phyloP scores from a whole-genome alignment of 2,329 filamentous ascomycete species.

The Apiospora arundinis region DNA sequence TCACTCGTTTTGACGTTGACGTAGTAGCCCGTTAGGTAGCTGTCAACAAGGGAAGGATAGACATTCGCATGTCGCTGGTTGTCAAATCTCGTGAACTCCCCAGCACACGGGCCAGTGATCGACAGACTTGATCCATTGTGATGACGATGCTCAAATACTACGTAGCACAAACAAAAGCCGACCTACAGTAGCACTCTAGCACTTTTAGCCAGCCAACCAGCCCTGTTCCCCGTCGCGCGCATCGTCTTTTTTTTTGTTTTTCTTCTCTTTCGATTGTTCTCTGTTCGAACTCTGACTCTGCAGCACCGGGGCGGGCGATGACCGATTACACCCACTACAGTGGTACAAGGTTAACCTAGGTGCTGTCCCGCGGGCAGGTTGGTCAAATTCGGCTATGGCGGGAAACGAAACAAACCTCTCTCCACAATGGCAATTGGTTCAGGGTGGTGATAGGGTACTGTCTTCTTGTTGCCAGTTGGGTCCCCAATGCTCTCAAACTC shows the following conservation, averaged over 20 bases:
- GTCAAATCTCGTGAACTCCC: constrained; percentile 15
- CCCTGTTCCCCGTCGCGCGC: not conserved
- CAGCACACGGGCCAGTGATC: constrained; percentile 9
- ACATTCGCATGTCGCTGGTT: not conserved
- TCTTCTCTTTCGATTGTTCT: not conserved
- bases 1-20: not conserved
- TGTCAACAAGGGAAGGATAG: not conserved
- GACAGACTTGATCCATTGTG: constrained; percentile 2
- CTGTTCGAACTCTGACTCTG: not conserved
- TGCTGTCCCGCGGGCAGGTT: not conserved
- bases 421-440: not conserved
- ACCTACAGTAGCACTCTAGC: not conserved
- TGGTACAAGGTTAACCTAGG: not conserved
- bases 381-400: constrained; percentile 1
- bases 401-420: constrained; percentile 8
- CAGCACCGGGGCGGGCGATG: constrained; percentile 2
- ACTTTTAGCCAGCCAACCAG: not conserved
- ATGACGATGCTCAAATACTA: constrained; percentile 9
- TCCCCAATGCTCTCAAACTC: not conserved
- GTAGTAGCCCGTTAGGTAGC: not conserved
- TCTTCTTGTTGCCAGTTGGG: not conserved
- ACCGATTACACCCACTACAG: not conserved
- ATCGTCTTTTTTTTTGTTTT: not conserved
- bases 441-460: not conserved
- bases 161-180: constrained; percentile 5